Conservation (phyloP, 192 early-diverging fungal genomes). For the Geosiphon pyriformis region DNA sequence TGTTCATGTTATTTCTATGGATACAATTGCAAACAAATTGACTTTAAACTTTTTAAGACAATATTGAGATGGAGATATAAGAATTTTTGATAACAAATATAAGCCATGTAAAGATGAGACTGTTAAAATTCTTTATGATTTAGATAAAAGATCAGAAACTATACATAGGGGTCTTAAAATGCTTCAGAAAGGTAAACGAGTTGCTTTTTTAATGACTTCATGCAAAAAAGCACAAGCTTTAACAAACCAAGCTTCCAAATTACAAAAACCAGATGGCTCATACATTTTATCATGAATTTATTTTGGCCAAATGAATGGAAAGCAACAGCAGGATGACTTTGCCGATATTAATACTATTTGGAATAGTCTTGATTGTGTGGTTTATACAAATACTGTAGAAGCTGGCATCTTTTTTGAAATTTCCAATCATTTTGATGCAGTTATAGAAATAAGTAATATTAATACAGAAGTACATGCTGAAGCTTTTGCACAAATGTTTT, state of each 20-base stretch:
- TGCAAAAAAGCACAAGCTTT: constrained; percentile 16
- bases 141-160: constrained; percentile 7
- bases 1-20: constrained; percentile 1
- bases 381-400: constrained; percentile 22
- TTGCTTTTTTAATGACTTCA: constrained; percentile 7
- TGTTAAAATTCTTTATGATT: constrained; percentile 12
- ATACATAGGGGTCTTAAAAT: constrained; percentile 17
- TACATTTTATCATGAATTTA: constrained; percentile 12
- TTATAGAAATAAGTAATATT: constrained; percentile 22
- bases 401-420: not conserved
- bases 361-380: constrained; percentile 15
- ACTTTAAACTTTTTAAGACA: constrained; percentile 17
- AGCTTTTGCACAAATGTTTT: constrained; percentile 18
- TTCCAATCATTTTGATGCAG: constrained; percentile 16
- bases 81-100: constrained; percentile 12
- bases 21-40: not conserved
- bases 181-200: constrained; percentile 6
- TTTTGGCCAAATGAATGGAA: constrained; percentile 22
- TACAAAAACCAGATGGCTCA: constrained; percentile 16
- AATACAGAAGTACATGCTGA: constrained; percentile 9
- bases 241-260: not conserved
- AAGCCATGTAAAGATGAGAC: constrained; percentile 3
- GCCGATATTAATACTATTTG: constrained; percentile 16
- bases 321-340: constrained; percentile 8
- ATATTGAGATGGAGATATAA: constrained; percentile 3